Evolutionary conservation across 2,329 filamentous ascomycete species (phyloP).

Genomic region (Diaporthe caulivora): DNA sequence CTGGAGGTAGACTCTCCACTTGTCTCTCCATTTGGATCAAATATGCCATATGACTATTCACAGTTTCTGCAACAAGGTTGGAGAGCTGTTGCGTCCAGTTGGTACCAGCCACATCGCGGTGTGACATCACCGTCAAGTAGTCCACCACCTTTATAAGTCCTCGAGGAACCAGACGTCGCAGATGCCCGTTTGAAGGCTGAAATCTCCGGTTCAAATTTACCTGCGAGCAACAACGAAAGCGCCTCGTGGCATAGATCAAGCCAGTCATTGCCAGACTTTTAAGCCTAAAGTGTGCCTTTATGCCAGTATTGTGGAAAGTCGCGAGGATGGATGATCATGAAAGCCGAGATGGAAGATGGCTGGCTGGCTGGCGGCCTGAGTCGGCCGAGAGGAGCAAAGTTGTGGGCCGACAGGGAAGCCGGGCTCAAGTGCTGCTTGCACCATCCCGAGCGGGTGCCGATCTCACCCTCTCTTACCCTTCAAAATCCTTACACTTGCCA

Average conservation of each 20-base stretch:
- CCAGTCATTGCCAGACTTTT: too few relatives aligned
- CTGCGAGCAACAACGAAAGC: not conserved
- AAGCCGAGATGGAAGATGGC: too few relatives aligned
- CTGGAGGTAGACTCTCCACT: not conserved
- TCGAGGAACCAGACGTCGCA: too few relatives aligned
- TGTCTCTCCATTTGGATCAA: too few relatives aligned
- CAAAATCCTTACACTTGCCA: not conserved
- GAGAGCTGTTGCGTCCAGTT: not conserved
- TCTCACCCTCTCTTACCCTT: not conserved
- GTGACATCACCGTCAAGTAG: not conserved
- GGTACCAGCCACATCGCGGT: not conserved
- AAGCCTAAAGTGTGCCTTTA: too few relatives aligned
- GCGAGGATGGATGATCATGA: not conserved
- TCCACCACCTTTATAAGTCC: not conserved
- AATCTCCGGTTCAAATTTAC: too few relatives aligned
- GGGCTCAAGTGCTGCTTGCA: too few relatives aligned
- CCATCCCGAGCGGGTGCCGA: not conserved
- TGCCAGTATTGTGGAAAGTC: too few relatives aligned
- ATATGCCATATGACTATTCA: not conserved
- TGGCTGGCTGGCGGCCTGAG: not conserved
- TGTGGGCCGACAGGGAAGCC: slow-evolving; percentile 9
- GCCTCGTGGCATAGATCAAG: not conserved
- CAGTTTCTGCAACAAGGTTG: not conserved
- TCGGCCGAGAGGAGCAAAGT: not conserved
- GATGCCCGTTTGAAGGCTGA: not conserved